Evolutionary conservation across 345 rosid genomes (phyloP).

Genomic region (Raphanus raphanistrum): DNA sequence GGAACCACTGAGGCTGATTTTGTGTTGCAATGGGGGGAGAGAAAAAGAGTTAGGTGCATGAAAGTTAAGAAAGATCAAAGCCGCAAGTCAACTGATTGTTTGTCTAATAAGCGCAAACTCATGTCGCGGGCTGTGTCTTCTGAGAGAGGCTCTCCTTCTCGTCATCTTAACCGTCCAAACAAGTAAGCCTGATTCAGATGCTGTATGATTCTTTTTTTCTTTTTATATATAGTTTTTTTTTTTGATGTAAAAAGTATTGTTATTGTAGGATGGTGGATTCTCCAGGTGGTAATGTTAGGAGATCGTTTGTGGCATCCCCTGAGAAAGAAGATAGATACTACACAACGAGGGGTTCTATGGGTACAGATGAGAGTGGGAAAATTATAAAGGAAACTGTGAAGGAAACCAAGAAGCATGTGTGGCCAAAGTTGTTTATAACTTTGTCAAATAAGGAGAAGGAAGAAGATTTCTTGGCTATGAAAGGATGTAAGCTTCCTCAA

Average conservation of each 20-base stretch:
- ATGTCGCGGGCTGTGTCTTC: slow-evolving; percentile 44
- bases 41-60: slow-evolving; percentile 81
- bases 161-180: slow-evolving; percentile 47
- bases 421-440: slow-evolving; percentile 75
- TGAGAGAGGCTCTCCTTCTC: slow-evolving; percentile 59
- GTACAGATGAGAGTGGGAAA: slow-evolving; percentile 70
- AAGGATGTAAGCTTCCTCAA: slow-evolving; percentile 92
- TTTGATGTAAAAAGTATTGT: background rate
- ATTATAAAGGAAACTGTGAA: slow-evolving; percentile 51
- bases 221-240: background rate
- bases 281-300: slow-evolving; percentile 46
- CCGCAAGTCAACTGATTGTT: slow-evolving; percentile 52
- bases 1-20: slow-evolving; percentile 68
- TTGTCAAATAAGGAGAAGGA: slow-evolving; percentile 91
- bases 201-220: background rate
- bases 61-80: slow-evolving; percentile 66
- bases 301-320: slow-evolving; percentile 52
- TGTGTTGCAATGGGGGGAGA: slow-evolving; percentile 88
- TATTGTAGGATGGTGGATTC: slow-evolving; percentile 51
- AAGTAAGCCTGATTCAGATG: slow-evolving; percentile 33
- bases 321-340: slow-evolving; percentile 82
- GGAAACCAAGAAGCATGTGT: slow-evolving; percentile 60
- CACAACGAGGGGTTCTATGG: slow-evolving; percentile 75
- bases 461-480: slow-evolving; percentile 94
- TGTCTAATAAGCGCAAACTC: slow-evolving; percentile 60